A percentile compares a stretch with the other conserved stretches of the same genome.
phyloP scores from a whole-genome alignment of 495 filamentous ascomycete species.

The Aspergillus sparsus region DNA sequence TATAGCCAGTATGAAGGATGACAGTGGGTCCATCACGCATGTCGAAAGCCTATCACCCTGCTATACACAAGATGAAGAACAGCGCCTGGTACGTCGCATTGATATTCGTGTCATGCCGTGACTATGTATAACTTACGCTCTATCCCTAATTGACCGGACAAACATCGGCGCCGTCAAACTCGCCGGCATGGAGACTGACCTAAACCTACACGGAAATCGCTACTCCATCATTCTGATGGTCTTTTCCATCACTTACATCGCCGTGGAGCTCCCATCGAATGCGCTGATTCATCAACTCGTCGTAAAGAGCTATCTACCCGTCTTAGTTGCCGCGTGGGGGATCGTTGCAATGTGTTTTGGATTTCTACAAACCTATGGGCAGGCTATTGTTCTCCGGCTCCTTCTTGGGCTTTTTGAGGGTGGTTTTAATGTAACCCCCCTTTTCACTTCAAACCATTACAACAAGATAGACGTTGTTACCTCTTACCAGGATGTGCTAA shows the following conservation, averaged over 20 bases:
- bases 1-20: too few species aligned
- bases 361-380: not conserved
- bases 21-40: too few species aligned
- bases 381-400: not conserved
- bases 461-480: too few species aligned
- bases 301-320: not conserved
- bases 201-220: not conserved
- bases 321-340: not conserved
- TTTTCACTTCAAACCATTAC: not conserved
- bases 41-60: too few species aligned
- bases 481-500: too few species aligned
- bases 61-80: not conserved
- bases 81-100: not conserved
- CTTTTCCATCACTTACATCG: not conserved
- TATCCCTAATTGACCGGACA: not conserved
- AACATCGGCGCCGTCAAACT: not conserved
- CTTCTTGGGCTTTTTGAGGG: not conserved
- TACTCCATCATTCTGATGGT: not conserved
- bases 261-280: not conserved
- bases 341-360: not conserved
- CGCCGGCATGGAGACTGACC: not conserved
- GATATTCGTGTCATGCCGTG: not conserved
- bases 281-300: not conserved
- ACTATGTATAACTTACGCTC: not conserved
- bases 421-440: not conserved